phyloP scores from a whole-genome alignment of 164 flowering plant genomes.

The Tinospora cordifolia region DNA sequence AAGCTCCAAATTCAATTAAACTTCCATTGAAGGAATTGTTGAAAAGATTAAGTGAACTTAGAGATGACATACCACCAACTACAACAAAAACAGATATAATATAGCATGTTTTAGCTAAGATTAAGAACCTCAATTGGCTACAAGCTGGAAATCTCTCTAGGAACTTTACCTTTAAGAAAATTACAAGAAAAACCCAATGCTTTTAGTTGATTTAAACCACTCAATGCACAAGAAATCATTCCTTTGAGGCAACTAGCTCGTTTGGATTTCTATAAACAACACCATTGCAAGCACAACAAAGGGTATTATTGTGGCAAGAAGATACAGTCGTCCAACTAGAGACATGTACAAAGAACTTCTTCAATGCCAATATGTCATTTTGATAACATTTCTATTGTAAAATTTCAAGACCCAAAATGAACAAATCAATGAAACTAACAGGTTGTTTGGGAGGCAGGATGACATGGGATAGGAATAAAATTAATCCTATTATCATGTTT shows the following conservation, averaged over 20 bases:
- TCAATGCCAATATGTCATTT: slow-evolving; percentile 45
- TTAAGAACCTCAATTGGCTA: slow-evolving; percentile 55
- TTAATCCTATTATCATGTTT: too few species aligned
- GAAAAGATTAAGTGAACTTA: slow-evolving; percentile 47
- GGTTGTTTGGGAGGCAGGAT: too few species aligned
- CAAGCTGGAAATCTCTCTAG: slow-evolving; percentile 48
- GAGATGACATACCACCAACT: slow-evolving; percentile 33
- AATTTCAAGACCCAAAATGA: slow-evolving; percentile 27
- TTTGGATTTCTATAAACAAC: slow-evolving; percentile 38
- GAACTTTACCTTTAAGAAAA: slow-evolving; percentile 44
- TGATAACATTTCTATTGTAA: slow-evolving; percentile 37
- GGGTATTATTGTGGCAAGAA: slow-evolving; percentile 35
- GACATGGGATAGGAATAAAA: too few species aligned
- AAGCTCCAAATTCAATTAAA: slow-evolving; percentile 27
- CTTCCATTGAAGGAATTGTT: slow-evolving; percentile 52
- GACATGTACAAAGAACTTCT: slow-evolving; percentile 51
- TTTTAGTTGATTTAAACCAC: slow-evolving; percentile 39
- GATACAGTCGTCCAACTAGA: slow-evolving; percentile 39
- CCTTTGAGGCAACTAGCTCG: slow-evolving; percentile 40
- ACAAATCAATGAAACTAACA: slow-evolving; percentile 29
- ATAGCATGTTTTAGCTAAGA: slow-evolving; percentile 55
- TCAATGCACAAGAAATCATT: slow-evolving; percentile 38
- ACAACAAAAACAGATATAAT: slow-evolving; percentile 35
- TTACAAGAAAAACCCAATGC: slow-evolving; percentile 66
- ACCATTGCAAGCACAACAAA: slow-evolving; percentile 83